A percentile compares a stretch with the other conserved stretches of the same genome.
phyloP scores from a whole-genome alignment of 73 alveolate genomes.

The Effrenium voratum region DNA sequence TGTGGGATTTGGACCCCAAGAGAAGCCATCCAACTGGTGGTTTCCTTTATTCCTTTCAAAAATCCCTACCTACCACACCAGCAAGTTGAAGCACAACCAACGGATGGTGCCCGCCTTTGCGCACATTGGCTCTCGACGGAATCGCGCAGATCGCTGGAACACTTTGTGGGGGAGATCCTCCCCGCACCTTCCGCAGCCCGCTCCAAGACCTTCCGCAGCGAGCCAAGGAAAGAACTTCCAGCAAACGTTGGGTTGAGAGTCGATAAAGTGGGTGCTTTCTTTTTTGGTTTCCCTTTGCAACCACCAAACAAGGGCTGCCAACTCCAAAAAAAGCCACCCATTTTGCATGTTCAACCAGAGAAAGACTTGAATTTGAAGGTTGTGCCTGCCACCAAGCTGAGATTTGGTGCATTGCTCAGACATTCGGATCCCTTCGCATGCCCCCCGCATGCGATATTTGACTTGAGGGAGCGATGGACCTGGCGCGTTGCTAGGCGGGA shows the following conservation, averaged over 20 bases:
- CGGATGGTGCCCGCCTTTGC: too few species aligned
- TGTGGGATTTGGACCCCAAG: not conserved
- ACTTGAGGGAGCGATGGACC: slow-evolving; percentile 65
- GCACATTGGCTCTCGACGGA: not conserved
- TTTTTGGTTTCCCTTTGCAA: too few species aligned
- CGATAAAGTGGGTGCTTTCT: too few species aligned
- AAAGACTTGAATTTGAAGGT: not conserved
- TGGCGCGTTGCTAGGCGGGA: slow-evolving; percentile 68
- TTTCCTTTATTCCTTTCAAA: too few species aligned
- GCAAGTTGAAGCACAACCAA: too few species aligned
- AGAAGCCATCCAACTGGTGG: too few species aligned
- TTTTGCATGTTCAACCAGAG: too few species aligned
- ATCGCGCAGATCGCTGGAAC: slow-evolving; percentile 10
- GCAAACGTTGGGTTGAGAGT: too few species aligned
- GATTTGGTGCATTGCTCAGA: not conserved
- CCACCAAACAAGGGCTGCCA: too few species aligned
- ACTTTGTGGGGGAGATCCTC: slow-evolving; percentile 1
- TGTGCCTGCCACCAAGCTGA: slow-evolving; percentile 64
- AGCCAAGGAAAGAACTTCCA: too few species aligned
- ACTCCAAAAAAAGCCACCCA: too few species aligned
- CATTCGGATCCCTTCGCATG: not conserved
- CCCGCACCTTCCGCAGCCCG: slow-evolving; percentile 31
- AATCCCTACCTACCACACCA: too few species aligned
- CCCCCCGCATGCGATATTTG: not conserved
- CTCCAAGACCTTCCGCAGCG: slow-evolving; percentile 40